A percentile compares a stretch with the other conserved stretches of the same genome.
Conservation (phyloP, 176 grass and related monocot species). For the Guadua angustifolia region DNA sequence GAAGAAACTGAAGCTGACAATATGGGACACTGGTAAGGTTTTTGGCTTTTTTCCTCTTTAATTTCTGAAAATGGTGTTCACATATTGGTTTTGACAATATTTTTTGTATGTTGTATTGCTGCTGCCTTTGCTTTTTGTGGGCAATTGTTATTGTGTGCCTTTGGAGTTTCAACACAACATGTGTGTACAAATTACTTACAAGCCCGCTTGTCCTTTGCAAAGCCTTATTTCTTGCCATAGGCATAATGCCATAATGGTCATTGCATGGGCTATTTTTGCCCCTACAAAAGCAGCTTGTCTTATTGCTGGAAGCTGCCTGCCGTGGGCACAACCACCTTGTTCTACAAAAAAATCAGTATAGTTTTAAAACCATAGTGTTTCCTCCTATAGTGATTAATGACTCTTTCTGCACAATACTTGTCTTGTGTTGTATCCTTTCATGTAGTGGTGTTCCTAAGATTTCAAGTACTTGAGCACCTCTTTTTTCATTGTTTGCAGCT, state of each 20-base stretch:
- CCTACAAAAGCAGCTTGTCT: neutral
- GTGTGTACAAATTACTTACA: neutral
- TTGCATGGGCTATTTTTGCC: neutral
- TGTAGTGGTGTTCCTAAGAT: neutral
- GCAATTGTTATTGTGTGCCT: neutral
- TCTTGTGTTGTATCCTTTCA: neutral
- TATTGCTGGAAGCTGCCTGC: neutral
- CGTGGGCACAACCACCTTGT: neutral
- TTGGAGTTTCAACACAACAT: neutral
- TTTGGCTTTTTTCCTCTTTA: neutral
- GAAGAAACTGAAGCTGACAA: conserved; percentile 92
- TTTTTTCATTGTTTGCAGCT: conserved; percentile 62
- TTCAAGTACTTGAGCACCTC: neutral
- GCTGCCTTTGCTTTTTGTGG: neutral
- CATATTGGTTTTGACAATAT: neutral
- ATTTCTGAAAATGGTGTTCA: neutral
- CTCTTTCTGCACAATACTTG: neutral
- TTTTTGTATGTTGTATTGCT: neutral
- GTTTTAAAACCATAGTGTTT: neutral
- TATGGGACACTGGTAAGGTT: conserved; percentile 93
- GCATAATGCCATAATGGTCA: neutral
- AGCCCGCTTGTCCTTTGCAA: neutral
- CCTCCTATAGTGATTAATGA: neutral
- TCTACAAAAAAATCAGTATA: neutral
- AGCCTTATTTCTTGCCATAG: neutral